A percentile compares a stretch with the other conserved stretches of the same genome.
These are phyloP conservation scores for Macrolepiota fuliginosa DNA, from an alignment of 768 basidiomycete species.

Conservation along the genomic window DNA sequence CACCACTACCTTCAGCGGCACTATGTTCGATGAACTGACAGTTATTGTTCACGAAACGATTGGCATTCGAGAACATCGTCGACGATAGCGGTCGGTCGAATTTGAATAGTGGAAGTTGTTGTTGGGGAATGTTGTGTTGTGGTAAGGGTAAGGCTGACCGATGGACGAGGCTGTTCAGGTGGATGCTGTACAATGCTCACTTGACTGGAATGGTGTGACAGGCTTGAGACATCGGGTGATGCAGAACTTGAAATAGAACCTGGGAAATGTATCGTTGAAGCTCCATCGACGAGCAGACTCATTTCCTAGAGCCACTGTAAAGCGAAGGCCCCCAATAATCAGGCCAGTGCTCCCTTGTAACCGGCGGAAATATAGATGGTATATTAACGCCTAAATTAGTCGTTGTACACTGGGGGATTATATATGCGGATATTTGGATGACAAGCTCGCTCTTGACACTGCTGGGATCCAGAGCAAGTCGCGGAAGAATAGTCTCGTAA, in stretches of 20 bases:
- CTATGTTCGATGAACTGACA: not conserved
- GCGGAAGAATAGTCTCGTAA: constrained; percentile 69
- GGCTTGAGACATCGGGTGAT: too few relatives aligned
- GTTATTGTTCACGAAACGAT: not conserved
- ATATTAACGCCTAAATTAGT: not conserved
- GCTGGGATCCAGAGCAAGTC: constrained; percentile 72
- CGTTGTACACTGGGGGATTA: not conserved
- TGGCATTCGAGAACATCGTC: not conserved
- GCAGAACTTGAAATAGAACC: too few relatives aligned
- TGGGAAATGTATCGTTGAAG: too few relatives aligned
- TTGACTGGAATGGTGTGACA: too few relatives aligned
- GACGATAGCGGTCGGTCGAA: not conserved
- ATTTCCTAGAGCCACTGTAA: too few relatives aligned
- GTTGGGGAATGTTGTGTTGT: not conserved
- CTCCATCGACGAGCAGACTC: too few relatives aligned
- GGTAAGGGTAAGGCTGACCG: not conserved
- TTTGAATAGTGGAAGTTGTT: not conserved
- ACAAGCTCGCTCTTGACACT: constrained; percentile 91
- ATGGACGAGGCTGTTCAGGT: too few relatives aligned
- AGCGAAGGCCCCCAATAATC: too few relatives aligned
- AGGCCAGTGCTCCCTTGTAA: too few relatives aligned
- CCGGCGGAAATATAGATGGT: not conserved
- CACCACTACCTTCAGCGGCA: not conserved
- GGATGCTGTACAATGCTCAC: too few relatives aligned
- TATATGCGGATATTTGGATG: constrained; percentile 38